Percentiles rank a stretch among this genome's conserved stretches.
Evolutionary conservation across 2,329 filamentous ascomycete genomes (phyloP).

Genomic region (Aureobasidium sp.): DNA sequence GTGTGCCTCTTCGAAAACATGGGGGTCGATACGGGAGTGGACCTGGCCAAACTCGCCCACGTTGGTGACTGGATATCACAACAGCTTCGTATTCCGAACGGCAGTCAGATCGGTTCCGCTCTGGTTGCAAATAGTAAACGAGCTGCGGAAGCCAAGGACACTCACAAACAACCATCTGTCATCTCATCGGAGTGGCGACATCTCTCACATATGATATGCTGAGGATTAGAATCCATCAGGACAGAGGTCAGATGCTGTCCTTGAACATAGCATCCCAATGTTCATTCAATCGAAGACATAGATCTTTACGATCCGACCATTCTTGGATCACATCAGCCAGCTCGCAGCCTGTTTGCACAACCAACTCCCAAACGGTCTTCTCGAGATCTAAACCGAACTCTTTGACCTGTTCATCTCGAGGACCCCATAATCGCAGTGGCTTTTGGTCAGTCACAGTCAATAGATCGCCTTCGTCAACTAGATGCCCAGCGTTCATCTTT

Average conservation of each 20-base stretch:
- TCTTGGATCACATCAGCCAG: slow-evolving; percentile 15
- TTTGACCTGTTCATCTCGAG: slow-evolving; percentile 16
- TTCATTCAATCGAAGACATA: slow-evolving; percentile 15
- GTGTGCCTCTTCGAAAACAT: slow-evolving; percentile 66
- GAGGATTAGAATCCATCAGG: background rate
- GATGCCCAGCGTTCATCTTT: slow-evolving; percentile 25
- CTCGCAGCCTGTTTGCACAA: slow-evolving; percentile 18
- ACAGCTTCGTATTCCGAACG: slow-evolving; percentile 54
- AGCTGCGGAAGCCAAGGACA: background rate
- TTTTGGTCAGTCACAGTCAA: slow-evolving; percentile 10
- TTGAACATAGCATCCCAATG: slow-evolving; percentile 11
- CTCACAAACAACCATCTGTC: background rate
- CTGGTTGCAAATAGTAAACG: slow-evolving; percentile 15
- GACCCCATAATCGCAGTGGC: slow-evolving; percentile 18
- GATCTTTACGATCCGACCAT: slow-evolving; percentile 12
- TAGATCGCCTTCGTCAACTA: slow-evolving; percentile 21
- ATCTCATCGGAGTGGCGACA: background rate
- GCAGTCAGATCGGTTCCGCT: slow-evolving; percentile 58
- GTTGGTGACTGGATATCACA: slow-evolving; percentile 65
- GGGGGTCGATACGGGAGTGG: slow-evolving; percentile 65
- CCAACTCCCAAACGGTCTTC: slow-evolving; percentile 17
- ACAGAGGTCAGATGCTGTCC: background rate
- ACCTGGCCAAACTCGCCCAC: slow-evolving; percentile 56
- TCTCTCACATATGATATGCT: background rate
- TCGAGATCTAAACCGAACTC: slow-evolving; percentile 21